Conservation (phyloP, 2,329 filamentous ascomycete genomes). For the Fusarium vanettenii region DNA sequence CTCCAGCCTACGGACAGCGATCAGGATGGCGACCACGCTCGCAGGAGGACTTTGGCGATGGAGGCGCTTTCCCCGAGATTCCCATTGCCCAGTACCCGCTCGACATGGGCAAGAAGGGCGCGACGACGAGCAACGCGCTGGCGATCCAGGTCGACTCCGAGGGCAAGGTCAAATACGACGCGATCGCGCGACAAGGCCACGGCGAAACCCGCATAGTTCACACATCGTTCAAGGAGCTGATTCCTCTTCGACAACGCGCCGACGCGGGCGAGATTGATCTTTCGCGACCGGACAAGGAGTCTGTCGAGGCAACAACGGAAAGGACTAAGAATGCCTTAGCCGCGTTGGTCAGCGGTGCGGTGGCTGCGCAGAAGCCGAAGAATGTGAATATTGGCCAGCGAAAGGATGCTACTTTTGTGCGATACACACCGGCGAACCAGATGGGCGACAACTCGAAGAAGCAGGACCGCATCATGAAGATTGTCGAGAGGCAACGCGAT, state of each 20-base stretch:
- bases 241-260: slow-evolving; percentile 91
- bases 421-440: slow-evolving; percentile 95
- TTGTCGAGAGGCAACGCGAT: slow-evolving; percentile 92
- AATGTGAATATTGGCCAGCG: slow-evolving; percentile 85
- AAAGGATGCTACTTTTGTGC: slow-evolving; percentile 90
- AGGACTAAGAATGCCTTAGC: slow-evolving; percentile 89
- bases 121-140: slow-evolving; percentile 83
- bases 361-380: slow-evolving; percentile 95
- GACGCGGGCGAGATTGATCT: slow-evolving; percentile 93
- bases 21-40: slow-evolving; percentile 89
- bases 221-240: slow-evolving; percentile 95
- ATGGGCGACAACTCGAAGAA: slow-evolving; percentile 91
- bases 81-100: slow-evolving; percentile 94
- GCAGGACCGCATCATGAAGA: slow-evolving; percentile 97
- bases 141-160: slow-evolving; percentile 92
- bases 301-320: slow-evolving; percentile 86
- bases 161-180: slow-evolving; percentile 96
- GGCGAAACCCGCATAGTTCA: slow-evolving; percentile 87
- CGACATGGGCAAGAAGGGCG: slow-evolving; percentile 88
- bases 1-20: slow-evolving; percentile 88
- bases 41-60: slow-evolving; percentile 94
- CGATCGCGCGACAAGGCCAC: slow-evolving; percentile 91
- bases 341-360: slow-evolving; percentile 83
- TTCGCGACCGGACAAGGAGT: slow-evolving; percentile 84
- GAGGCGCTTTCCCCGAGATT: slow-evolving; percentile 94